A percentile compares a stretch with the other conserved stretches of the same genome.
Evolutionary conservation across 495 filamentous ascomycete genomes (phyloP).

Genomic region (Aspergillus campestris): DNA sequence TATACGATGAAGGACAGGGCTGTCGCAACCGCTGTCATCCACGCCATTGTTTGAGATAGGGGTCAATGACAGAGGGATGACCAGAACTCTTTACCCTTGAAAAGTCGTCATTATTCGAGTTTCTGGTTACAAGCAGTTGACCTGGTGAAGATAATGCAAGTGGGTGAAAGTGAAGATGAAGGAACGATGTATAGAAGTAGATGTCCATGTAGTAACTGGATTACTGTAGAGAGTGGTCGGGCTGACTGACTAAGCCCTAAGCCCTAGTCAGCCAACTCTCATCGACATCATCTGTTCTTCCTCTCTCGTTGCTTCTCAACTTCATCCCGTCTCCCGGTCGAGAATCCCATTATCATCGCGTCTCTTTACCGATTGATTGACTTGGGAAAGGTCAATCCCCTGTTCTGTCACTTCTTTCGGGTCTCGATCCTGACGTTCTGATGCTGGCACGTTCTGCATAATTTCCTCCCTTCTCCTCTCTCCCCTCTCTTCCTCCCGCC

Average conservation of each 20-base stretch:
- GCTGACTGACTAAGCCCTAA: conserved; percentile 9
- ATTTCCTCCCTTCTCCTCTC: conserved; percentile 1
- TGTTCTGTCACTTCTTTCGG: conserved; percentile 8
- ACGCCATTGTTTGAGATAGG: conserved; percentile 11
- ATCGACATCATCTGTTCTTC: conserved; percentile 15
- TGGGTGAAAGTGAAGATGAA: too few species aligned
- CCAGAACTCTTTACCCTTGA: too few species aligned
- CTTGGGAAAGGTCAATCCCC: not conserved
- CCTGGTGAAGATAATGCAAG: too few species aligned
- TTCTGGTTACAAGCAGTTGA: too few species aligned
- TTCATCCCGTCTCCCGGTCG: conserved; percentile 1
- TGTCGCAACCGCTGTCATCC: conserved; percentile 13
- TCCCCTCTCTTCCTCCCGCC: conserved; percentile 1
- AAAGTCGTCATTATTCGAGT: too few species aligned
- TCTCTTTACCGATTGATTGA: not conserved
- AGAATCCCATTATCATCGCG: not conserved
- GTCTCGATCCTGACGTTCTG: conserved; percentile 8
- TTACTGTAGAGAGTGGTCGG: too few species aligned
- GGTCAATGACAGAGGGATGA: too few species aligned
- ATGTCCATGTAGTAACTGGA: not conserved
- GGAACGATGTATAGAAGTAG: not conserved
- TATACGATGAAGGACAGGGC: conserved; percentile 28
- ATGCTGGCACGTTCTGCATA: conserved; percentile 17
- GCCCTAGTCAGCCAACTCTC: conserved; percentile 12
- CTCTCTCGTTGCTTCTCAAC: not conserved